Evolutionary conservation across 192 early-diverging fungal species (phyloP).

Genomic region (Backusella macrospora): DNA sequence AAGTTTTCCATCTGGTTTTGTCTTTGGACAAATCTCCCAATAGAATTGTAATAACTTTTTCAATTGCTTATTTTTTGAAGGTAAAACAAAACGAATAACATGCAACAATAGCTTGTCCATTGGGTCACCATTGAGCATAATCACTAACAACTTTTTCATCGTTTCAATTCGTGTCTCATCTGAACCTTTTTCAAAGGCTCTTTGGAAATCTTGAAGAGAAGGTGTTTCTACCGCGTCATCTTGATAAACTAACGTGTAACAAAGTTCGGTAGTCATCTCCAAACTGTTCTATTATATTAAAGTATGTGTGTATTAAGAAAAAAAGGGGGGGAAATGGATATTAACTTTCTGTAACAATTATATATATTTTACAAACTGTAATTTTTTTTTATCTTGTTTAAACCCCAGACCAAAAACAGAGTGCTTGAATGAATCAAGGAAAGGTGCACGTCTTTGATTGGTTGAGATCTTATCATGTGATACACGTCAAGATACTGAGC

Average conservation of each 20-base stretch:
- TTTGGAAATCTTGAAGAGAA: conserved; percentile 70
- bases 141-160: conserved; percentile 90
- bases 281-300: not conserved
- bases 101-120: conserved; percentile 91
- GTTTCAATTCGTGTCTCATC: conserved; percentile 93
- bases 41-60: conserved; percentile 98
- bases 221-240: conserved; percentile 69
- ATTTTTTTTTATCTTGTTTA: not conserved
- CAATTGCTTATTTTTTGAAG: conserved; percentile 92
- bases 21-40: conserved; percentile 97
- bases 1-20: conserved; percentile 86
- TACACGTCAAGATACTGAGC: not conserved
- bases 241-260: conserved; percentile 66
- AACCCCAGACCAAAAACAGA: not conserved
- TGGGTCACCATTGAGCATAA: conserved; percentile 93
- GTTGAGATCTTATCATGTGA: not conserved
- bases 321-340: not conserved
- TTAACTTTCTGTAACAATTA: not conserved
- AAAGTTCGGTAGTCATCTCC: conserved; percentile 47
- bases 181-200: conserved; percentile 86
- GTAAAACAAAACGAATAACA: conserved; percentile 97
- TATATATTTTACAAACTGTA: not conserved
- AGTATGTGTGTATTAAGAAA: not conserved
- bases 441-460: conserved; percentile 1
- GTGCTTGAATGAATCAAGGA: not conserved